Percentiles rank a stretch among this genome's conserved stretches.
These are phyloP conservation scores for Aphanomyces cochlioides DNA, from an alignment of 352 stramenopile species.

Conservation along the genomic window DNA sequence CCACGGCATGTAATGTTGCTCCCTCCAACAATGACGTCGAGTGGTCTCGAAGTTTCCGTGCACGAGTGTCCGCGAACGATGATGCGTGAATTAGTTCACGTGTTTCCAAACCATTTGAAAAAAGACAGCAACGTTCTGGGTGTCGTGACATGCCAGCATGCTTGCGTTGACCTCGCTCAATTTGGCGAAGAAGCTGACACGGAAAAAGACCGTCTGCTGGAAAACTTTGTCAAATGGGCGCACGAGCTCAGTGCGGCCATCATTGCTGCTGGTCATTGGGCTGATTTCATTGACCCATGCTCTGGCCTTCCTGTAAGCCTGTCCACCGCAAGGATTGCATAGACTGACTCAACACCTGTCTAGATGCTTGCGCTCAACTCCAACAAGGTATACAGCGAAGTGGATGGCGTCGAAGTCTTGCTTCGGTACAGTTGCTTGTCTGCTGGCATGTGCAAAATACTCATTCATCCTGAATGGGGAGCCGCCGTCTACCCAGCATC, in stretches of 20 bases:
- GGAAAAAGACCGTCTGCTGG: constrained; percentile 95
- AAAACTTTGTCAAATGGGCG: constrained; percentile 93
- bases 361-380: constrained; percentile 89
- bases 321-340: constrained; percentile 5
- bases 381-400: constrained; percentile 95
- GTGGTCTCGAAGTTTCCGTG: constrained; percentile 75
- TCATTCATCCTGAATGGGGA: constrained; percentile 94
- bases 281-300: constrained; percentile 97
- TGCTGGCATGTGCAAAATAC: constrained; percentile 95
- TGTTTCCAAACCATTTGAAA: constrained; percentile 64
- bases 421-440: constrained; percentile 77
- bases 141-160: constrained; percentile 92
- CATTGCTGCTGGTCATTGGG: constrained; percentile 83
- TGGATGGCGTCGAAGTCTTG: constrained; percentile 91
- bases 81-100: constrained; percentile 72
- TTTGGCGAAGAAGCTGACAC: constrained; percentile 90
- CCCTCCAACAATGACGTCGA: constrained; percentile 45
- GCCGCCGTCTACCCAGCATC: constrained; percentile 94
- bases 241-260: constrained; percentile 80
- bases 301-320: constrained; percentile 87
- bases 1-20: constrained; percentile 36
- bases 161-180: constrained; percentile 92
- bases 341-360: too few species aligned
- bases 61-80: constrained; percentile 68
- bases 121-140: constrained; percentile 62